Evolutionary conservation across 257 asterid genomes (phyloP), one percentile per base, ranked within the genome.

Genomic region (Solanum bulbocastanum): DNA sequence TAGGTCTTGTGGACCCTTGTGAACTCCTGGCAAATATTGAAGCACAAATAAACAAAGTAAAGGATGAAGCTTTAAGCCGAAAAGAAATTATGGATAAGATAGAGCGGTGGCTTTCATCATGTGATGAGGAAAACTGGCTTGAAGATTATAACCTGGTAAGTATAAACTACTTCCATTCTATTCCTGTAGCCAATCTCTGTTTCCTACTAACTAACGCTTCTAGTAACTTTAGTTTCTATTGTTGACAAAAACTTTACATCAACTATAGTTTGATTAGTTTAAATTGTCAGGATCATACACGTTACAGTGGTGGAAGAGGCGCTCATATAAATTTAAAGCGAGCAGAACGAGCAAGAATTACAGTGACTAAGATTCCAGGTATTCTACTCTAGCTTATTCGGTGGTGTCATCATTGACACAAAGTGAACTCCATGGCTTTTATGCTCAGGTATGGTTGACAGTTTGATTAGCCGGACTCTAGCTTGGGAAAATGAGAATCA

Each of bases 71-170:
- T 87, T 93, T 91, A 69, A 93, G 96, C 92, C 96, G 98, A 66
- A 93, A 91, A 89, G 98, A 96, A 81, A 95, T 97, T 83, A 95
- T 91, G 93, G 98, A 94, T 22, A 96, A 91, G 90, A 96, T 97
- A 85, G 96, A 93, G 88, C 87, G 95, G 30, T 97, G 99, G 99
- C 98, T 97, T 90, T 90, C 94, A 87, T 97, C 98, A n/a, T 97
- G 98, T 81, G 97, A 94, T 44, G 99, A 97, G 92, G 99, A 97
- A 89, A 97, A 93, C 87, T 97, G 99, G 99, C 98, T 97, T 73
- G 95, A 95, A 90, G 95, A 93, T 83, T 97, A 95, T 92, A 94
- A 91, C 89, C 94, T 86, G 62, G 99, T 95, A 92, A 92, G 95
- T 91, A 87, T 76, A 73, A 69, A 20, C 13, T 32, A 49, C 14